Conservation (phyloP, 805 yeast genomes). For the Wickerhamiella musiphila region DNA sequence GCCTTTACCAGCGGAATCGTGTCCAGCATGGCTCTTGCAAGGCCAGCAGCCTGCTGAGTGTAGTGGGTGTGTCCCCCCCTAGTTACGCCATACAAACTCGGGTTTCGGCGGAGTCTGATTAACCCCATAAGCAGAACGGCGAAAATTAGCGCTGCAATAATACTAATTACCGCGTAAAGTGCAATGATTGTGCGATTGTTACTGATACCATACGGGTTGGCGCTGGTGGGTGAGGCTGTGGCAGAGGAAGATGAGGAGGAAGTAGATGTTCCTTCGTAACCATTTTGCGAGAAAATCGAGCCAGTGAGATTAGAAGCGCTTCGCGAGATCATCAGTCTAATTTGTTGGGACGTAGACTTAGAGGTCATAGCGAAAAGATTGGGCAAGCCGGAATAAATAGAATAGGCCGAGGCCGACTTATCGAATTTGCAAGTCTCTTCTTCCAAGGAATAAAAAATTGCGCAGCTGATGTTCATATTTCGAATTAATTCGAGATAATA, state of each 20-base stretch:
- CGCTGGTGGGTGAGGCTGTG: background rate
- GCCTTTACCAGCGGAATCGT: conserved; percentile 21
- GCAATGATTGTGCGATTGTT: conserved; percentile 3
- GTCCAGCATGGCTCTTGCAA: conserved; percentile 23
- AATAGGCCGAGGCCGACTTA: no score
- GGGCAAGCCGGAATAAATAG: no score
- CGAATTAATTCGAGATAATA: no score
- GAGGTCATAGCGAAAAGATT: conserved; percentile 7
- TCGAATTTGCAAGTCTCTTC: no score
- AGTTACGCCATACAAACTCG: conserved; percentile 20
- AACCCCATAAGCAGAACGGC: conserved; percentile 20
- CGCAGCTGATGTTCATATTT: no score
- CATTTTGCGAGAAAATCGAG: no score
- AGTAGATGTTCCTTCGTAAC: no score
- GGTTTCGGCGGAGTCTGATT: conserved; percentile 20
- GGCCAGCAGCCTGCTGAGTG: conserved; percentile 19
- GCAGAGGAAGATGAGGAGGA: background rate
- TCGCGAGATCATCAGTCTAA: background rate
- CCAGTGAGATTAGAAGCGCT: background rate
- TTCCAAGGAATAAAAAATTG: no score
- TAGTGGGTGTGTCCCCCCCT: conserved; percentile 4
- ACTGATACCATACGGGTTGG: background rate
- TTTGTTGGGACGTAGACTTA: background rate
- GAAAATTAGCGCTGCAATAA: conserved; percentile 1
- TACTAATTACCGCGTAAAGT: conserved; percentile 1